These are phyloP conservation scores for Abelmoschus esculentus DNA, from an alignment of 345 rosid species.

Conservation along the genomic window DNA sequence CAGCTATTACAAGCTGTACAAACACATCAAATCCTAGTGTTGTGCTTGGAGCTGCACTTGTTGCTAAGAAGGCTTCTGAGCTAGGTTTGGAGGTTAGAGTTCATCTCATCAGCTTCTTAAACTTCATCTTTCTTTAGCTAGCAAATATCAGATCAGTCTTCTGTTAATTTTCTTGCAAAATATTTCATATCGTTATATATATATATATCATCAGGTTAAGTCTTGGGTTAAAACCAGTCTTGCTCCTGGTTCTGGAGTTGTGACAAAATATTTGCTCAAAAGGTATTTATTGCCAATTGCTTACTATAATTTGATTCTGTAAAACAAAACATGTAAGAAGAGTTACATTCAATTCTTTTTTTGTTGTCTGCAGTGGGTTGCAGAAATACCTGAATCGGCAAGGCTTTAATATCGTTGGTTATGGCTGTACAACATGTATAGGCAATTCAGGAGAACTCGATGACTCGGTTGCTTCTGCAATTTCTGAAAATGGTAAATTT, in stretches of 20 bases:
- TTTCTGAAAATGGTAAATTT: constrained; percentile 73
- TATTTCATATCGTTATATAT: constrained; percentile 7
- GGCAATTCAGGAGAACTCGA: constrained; percentile 95
- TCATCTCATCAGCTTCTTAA: neutral
- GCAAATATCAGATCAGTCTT: neutral
- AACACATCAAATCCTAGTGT: constrained; percentile 98
- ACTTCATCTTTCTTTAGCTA: neutral
- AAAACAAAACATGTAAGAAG: neutral
- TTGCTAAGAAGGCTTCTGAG: constrained; percentile 91
- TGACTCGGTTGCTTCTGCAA: constrained; percentile 87
- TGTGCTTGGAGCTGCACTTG: constrained; percentile 97
- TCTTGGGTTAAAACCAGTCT: constrained; percentile 99
- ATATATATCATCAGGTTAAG: constrained; percentile 51
- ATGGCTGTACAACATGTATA: constrained; percentile 97
- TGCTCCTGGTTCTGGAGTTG: constrained; percentile 99
- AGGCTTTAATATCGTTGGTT: constrained; percentile 91
- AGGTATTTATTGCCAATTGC: constrained; percentile 33
- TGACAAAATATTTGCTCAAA: constrained; percentile 70
- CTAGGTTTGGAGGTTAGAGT: constrained; percentile 75
- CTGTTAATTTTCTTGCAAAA: neutral
- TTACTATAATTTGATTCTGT: no score
- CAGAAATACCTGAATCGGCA: constrained; percentile 77
- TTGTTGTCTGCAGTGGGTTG: constrained; percentile 54
- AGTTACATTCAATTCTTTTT: neutral
- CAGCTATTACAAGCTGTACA: constrained; percentile 97